phyloP scores from a whole-genome alignment of 2,329 filamentous ascomycete species.

The Kalaharituber pfeilii region DNA sequence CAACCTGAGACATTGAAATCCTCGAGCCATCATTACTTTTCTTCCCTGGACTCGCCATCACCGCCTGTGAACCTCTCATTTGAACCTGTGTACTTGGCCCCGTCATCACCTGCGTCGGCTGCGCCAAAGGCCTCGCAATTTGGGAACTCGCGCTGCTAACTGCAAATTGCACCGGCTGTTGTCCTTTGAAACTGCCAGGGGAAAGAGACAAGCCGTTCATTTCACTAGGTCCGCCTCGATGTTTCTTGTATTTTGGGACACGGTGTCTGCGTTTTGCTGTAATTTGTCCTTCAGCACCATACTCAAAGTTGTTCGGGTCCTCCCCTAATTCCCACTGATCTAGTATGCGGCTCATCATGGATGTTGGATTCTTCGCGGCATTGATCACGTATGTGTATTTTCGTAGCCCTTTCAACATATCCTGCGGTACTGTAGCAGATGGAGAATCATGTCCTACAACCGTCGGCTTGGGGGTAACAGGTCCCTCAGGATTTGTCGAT shows the following conservation, averaged over 20 bases:
- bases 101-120: too few species aligned
- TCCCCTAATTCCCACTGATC: constrained; percentile 12
- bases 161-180: neutral
- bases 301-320: constrained; percentile 6
- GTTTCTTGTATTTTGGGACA: neutral
- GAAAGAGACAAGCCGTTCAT: neutral
- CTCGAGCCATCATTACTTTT: neutral
- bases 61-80: neutral
- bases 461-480: neutral
- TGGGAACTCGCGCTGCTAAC: neutral
- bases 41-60: neutral
- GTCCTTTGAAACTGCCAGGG: neutral
- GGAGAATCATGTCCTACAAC: neutral
- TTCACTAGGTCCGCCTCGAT: neutral
- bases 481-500: neutral
- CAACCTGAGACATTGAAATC: constrained; percentile 13
- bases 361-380: constrained; percentile 4
- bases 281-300: neutral
- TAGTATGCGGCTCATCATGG: constrained; percentile 5
- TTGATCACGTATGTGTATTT: neutral
- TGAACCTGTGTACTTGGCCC: neutral
- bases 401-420: constrained; percentile 7
- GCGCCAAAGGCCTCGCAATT: too few species aligned
- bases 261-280: neutral
- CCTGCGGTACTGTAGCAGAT: constrained; percentile 7